Conservation (phyloP, 2,329 filamentous ascomycete genomes). For the Arthrobotrys entomopaga region DNA sequence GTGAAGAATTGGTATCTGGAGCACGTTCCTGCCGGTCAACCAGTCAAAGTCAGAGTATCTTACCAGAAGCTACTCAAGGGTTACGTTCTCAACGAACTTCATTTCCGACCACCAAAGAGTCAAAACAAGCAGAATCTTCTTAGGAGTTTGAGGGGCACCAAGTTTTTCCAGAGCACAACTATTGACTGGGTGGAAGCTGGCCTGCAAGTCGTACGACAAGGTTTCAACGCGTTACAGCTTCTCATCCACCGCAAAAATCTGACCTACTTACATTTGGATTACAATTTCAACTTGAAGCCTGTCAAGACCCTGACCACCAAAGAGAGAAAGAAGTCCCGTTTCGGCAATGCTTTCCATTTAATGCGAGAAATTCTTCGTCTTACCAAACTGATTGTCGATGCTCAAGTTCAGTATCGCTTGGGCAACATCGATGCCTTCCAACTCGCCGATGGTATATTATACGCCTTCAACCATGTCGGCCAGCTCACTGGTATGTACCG, state of each 20-base stretch:
- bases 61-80: conserved; percentile 98
- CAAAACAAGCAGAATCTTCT: conserved; percentile 94
- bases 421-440: conserved; percentile 99
- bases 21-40: conserved; percentile 88
- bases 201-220: conserved; percentile 95
- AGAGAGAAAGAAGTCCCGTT: conserved; percentile 98
- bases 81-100: conserved; percentile 93
- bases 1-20: conserved; percentile 99
- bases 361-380: conserved; percentile 97
- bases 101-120: conserved; percentile 94
- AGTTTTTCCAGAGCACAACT: conserved; percentile 99
- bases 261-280: conserved; percentile 97
- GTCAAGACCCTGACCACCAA: conserved; percentile 99
- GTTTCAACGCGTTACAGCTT: conserved; percentile 99
- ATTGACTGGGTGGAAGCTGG: conserved; percentile 99
- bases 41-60: conserved; percentile 96
- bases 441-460: conserved; percentile 96
- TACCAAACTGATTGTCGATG: conserved; percentile 97
- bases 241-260: conserved; percentile 98
- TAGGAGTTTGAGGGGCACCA: conserved; percentile 89
- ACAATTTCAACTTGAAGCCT: conserved; percentile 99
- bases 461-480: conserved; percentile 98
- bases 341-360: conserved; percentile 97
- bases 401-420: conserved; percentile 95
- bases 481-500: conserved; percentile 99